A percentile compares a stretch with the other conserved stretches of the same genome.
Evolutionary conservation across 2,329 filamentous ascomycete species (phyloP).

Genomic region (Cytospora piceicola): DNA sequence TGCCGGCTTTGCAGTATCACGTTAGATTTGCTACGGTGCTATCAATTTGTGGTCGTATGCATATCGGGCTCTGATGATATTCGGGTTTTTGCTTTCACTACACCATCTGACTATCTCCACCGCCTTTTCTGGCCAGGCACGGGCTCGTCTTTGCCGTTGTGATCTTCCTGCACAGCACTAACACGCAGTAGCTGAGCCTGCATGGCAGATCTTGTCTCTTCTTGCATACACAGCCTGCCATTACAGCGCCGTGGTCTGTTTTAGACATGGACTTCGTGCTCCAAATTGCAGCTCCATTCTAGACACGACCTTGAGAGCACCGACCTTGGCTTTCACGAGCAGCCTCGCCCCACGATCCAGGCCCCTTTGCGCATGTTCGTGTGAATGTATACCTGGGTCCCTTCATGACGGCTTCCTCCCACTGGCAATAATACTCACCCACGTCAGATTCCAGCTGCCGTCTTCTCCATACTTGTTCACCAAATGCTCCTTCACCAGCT

Average conservation of each 20-base stretch:
- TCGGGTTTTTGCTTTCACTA: constrained; percentile 9
- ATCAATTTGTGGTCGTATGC: constrained; percentile 11
- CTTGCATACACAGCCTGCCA: too few relatives aligned
- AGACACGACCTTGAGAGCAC: too few relatives aligned
- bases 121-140: constrained; percentile 18
- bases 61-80: constrained; percentile 9
- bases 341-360: neutral
- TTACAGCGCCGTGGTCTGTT: too few relatives aligned
- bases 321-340: neutral
- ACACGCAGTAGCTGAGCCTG: constrained; percentile 9
- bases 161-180: constrained; percentile 3
- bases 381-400: too few relatives aligned
- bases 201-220: constrained; percentile 7
- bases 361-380: neutral
- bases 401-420: constrained; percentile 30
- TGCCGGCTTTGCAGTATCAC: constrained; percentile 27
- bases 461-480: constrained; percentile 44
- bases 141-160: neutral
- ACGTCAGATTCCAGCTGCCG: constrained; percentile 42
- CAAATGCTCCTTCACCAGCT: constrained; percentile 42
- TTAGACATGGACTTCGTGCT: too few relatives aligned
- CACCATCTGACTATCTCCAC: neutral
- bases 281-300: too few relatives aligned
- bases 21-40: too few relatives aligned
- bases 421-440: constrained; percentile 38